phyloP scores from a whole-genome alignment of 106 monocot species.

The Chionographis japonica region DNA sequence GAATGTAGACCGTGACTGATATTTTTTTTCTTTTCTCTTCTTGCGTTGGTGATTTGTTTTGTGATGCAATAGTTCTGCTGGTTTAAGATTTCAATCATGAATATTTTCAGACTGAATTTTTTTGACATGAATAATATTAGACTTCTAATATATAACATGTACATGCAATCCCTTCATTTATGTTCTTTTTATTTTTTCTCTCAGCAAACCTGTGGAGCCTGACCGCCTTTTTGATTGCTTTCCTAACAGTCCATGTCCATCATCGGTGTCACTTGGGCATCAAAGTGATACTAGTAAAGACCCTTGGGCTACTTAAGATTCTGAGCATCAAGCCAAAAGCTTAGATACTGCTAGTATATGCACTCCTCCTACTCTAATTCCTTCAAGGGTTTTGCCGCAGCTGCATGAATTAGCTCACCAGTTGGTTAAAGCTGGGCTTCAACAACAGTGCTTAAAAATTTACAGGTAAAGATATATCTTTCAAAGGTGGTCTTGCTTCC shows the following conservation, averaged over 20 bases:
- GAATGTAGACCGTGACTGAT: too few species aligned
- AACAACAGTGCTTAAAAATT: constrained; percentile 55
- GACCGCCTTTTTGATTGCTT: constrained; percentile 68
- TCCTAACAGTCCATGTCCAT: constrained; percentile 55
- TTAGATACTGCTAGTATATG: constrained; percentile 14
- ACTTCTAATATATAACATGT: too few species aligned
- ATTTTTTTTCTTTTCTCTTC: too few species aligned
- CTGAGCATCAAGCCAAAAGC: constrained; percentile 18
- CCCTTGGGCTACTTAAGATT: constrained; percentile 6
- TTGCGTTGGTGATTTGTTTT: too few species aligned
- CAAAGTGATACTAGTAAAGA: constrained; percentile 33
- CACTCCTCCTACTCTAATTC: constrained; percentile 53
- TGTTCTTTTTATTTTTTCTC: constrained; percentile 23
- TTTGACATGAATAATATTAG: too few species aligned
- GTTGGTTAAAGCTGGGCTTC: constrained; percentile 58
- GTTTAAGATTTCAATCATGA: too few species aligned
- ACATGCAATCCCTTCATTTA: too few species aligned
- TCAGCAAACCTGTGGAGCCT: constrained; percentile 81
- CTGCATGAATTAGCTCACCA: constrained; percentile 55
- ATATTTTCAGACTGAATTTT: too few species aligned
- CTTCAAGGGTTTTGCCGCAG: constrained; percentile 44
- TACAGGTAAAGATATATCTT: too few species aligned
- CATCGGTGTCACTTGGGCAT: constrained; percentile 32
- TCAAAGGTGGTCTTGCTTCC: too few species aligned
- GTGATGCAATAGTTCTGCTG: too few species aligned